Evolutionary conservation across 2,329 filamentous ascomycete genomes (phyloP), one percentile per base, ranked within the genome.

Genomic region (Monosporascus sp.): DNA sequence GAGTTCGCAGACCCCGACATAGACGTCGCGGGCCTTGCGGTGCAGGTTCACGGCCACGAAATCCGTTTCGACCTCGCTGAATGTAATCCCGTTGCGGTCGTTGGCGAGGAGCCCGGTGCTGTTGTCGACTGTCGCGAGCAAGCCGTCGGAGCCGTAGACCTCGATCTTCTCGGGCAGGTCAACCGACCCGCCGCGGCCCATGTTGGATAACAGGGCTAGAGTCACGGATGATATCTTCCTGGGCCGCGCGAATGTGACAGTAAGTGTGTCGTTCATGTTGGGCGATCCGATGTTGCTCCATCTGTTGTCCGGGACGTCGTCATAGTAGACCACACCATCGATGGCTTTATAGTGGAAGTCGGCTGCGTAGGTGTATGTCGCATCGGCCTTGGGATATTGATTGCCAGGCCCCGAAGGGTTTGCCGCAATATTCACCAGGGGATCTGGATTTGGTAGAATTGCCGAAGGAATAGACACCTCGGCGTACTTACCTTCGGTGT

Each of bases 311-410:
- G 71, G 73, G 1, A 69, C 64, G 3, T 59, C 55, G 53, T 74
- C 71, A 52, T 74, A 66, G 59, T 68, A 76, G 11, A 76, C 53
- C 26, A 73, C 69, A 9, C 73, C 73, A 52, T 76, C 73, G 53
- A 73, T 76, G 20, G 69, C 68, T 50, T 73, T 69, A 60, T 66
- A 73, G 7, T 64, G 60, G 43, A 63, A 60, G 56, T 72, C 72
- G 9, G 61, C 60, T 5, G 56, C 20, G 50, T 67, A 69, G 31
- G 66, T 69, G 56, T 66, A 74, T 7, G 70, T 69, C 46, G 68
- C 69, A n/a, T 66, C 64, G 17, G 67, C 65, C 43, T 59, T 60
- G 9, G 71, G 71, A 44, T 71, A 69, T 44, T 65, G 64, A 59
- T 59, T 14, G 40, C 61, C 60, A 63, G 68, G 49, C 54, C 69